Base-by-base conservation (phyloP, 176 grass and related monocot genomes). In the Phoenix dactylifera region DNA sequence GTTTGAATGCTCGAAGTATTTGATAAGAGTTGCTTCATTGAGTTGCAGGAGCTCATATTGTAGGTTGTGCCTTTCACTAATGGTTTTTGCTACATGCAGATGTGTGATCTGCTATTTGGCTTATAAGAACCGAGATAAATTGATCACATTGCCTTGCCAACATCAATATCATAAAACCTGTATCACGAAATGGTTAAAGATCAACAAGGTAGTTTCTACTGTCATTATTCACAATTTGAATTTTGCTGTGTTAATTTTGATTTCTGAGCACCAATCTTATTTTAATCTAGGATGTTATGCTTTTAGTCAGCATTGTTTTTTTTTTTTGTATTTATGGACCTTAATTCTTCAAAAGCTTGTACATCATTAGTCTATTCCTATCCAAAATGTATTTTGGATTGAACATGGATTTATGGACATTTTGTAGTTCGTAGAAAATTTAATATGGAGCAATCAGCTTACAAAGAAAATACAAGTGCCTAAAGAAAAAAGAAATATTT, bases 171-270 rank as follows among this genome's bases (percentile, higher is more conserved):
- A 93, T 78, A 80, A 73, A 53, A 17, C 57, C 30, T 93, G 88
- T 72, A 84, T 93, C 63, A 81, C 77, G 50, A 79, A 70, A 63
- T 93, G 88, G 88, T 76, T 93, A 63, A 86, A 81, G 69, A 80
- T 84, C 70, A 93, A 84, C 70, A 93, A 87, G 80, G 88, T 93
- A 75, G 25, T 26, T 4, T 76, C 49, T n/a, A 30, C 2, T 60
- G 60, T 23, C 22, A 19, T 24, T 22, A 23, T 22, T 14, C 22
- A 56, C 54, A 56, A 56, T 56, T 22, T 24, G 20, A 24, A 3
- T 7, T 56, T 7, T 22, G 18, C 19, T 3, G 18, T 12, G 35
- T 50, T 55, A 24, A 5, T 70, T 49, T 57, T 65, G 4, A 58
- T 76, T 5, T 44, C 35, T 44, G 35, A 44, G 9, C 1, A 14